Evolutionary conservation across 2,329 filamentous ascomycete genomes (phyloP), one percentile per base, ranked within the genome.

Genomic region (Neofusicoccum umdonicola): DNA sequence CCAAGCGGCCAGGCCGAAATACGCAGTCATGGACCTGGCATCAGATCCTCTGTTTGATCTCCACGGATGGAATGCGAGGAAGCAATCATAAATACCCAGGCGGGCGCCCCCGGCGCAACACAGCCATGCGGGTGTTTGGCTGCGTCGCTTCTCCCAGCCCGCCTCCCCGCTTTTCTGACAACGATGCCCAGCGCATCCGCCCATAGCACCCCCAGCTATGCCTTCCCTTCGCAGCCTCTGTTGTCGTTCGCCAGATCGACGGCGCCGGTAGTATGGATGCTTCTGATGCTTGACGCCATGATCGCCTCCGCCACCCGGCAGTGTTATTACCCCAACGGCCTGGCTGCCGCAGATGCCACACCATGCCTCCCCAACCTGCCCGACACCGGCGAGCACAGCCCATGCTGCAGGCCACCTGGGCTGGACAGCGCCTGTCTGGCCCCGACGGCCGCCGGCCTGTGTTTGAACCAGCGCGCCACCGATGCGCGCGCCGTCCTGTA

Each of bases 171-270:
- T 48, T 60, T 47, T 60, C 22, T 22, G 22, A 47, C 42, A 37
- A 60, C 56, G 56, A 60, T 60, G 56, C 56, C 56, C 41, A 48
- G 54, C 54, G 54, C 54, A 57, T 57, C 54, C 39, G 39, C 54
- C 15, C 54, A 57, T 57, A 44, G 52, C 52, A 51, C 39, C 7
- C 39, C 39, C 54, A 34, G 41, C 56, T 37, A 60, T 47, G 42
- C 27, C 41, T 45, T 57, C 54, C 12, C 17, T 57, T 45, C 54
- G n/a, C 52, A 3, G 15, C 35, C 52, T 13, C 37, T 41, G 35
- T 17, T 34, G 22, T 17, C 54, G 6, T 34, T 44, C 22, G 34
- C 41, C 56, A 60, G 56, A 60, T 60, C 56, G 41, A 47, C 56
- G 22, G 56, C 47, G 56, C 56, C 56, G 42, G 35, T 47, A 47